Conservation (phyloP, 139 green algal genomes). For the Astrephomene gubernaculifera region DNA sequence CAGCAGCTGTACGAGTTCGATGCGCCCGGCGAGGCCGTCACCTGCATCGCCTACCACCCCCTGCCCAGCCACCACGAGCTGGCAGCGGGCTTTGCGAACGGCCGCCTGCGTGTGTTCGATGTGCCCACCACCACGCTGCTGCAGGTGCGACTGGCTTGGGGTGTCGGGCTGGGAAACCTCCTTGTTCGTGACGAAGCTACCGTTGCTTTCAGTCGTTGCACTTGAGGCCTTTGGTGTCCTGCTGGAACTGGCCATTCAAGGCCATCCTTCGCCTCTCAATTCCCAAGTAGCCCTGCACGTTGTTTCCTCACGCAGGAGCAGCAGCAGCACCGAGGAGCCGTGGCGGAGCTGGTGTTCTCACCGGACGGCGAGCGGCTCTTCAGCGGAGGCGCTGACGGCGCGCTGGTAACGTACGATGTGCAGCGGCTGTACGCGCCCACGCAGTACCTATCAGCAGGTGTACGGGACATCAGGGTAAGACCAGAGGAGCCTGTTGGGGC, state of each 20-base stretch:
- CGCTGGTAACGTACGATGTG: slow-evolving; percentile 78
- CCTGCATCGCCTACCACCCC: slow-evolving; percentile 69
- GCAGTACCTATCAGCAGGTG: slow-evolving; percentile 65
- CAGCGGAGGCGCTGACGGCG: slow-evolving; percentile 73
- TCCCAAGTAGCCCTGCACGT: too few species aligned
- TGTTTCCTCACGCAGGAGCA: too few species aligned
- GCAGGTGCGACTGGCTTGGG: slow-evolving; percentile 57
- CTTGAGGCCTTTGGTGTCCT: too few species aligned
- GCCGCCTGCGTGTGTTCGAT: slow-evolving; percentile 79
- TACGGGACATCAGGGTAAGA: slow-evolving; percentile 47
- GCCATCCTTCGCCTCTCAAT: too few species aligned
- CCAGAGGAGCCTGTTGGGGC: too few species aligned
- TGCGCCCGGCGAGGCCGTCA: slow-evolving; percentile 61
- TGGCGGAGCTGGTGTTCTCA: slow-evolving; percentile 69
- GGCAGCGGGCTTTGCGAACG: slow-evolving; percentile 73
- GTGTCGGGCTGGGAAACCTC: background rate
- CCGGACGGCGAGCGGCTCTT: slow-evolving; percentile 70
- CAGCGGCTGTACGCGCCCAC: slow-evolving; percentile 65
- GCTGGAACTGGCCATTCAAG: too few species aligned
- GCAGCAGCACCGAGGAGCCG: slow-evolving; percentile 68
- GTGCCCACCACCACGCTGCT: slow-evolving; percentile 71
- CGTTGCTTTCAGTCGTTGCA: background rate
- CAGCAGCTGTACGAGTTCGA: slow-evolving; percentile 80
- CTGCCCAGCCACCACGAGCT: slow-evolving; percentile 57
- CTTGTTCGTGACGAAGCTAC: background rate